Conservation (phyloP, 441 rosid genomes). For the Cnidoscolus chayamansa region DNA sequence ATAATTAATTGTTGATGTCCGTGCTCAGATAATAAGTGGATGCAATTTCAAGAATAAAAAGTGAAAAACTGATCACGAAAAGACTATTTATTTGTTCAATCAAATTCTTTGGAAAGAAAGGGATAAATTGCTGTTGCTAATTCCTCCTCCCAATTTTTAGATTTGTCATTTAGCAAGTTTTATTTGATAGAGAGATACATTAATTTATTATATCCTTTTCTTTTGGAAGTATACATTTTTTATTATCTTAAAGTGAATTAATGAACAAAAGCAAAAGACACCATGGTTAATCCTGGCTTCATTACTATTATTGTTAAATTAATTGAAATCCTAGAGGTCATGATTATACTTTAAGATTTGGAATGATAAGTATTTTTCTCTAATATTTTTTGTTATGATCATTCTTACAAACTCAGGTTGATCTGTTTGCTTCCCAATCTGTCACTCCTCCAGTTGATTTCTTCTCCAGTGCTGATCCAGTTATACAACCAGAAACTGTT, state of each 20-base stretch:
- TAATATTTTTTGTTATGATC: neutral
- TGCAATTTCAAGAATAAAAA: no score
- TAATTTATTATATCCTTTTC: no score
- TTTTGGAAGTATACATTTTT: neutral
- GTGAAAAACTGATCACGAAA: no score
- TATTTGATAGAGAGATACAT: neutral
- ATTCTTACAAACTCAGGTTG: constrained; percentile 35
- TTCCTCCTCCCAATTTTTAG: neutral
- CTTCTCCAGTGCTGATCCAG: constrained; percentile 50
- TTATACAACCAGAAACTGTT: constrained; percentile 47
- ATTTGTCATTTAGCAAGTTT: neutral
- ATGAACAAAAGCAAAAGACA: neutral
- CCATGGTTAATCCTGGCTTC: neutral
- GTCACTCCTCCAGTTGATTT: constrained; percentile 46
- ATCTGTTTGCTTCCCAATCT: constrained; percentile 67
- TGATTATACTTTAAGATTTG: no score
- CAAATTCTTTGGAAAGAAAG: no score
- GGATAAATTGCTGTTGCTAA: no score
- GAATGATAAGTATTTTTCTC: constrained; percentile 1
- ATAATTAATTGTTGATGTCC: no score
- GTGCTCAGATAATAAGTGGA: no score
- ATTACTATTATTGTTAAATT: no score
- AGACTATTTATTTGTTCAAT: no score
- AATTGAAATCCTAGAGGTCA: no score
- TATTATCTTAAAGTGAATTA: neutral